Evolutionary conservation across 139 green algal genomes (phyloP), one percentile per base, ranked within the genome.

Genomic region (Haematococcus lacustris): DNA sequence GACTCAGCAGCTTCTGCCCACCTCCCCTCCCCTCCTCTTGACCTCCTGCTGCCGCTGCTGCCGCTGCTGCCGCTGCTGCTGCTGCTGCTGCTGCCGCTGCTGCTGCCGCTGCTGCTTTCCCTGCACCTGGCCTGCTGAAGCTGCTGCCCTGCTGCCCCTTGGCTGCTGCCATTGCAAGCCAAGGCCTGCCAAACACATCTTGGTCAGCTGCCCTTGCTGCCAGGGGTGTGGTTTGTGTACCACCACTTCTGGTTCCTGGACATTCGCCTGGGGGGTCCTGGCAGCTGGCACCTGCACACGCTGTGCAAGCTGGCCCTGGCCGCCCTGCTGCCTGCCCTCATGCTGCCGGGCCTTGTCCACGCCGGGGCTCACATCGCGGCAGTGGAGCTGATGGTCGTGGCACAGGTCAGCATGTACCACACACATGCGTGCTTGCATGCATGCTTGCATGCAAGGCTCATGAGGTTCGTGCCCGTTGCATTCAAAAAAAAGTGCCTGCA

Each of bases 241-340:
- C 75, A 82, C 38, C 77, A 87, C 71, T 89, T 81, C 60, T 96
- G 91, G 88, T 95, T 96, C 80, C 85, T 98, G 73, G 87, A 95
- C 34, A 76, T 93, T 33, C 17, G 34, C 17, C 53, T 97, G 35
- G n/a, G n/a, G n/a, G n/a, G n/a, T n/a, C n/a, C n/a, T n/a, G 85
- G 77, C 37, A 77, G 76, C 47, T 28, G 92, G 70, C 74, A 76
- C 17, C 71, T 98, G 69, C 82, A 83, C 41, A 71, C 68, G 4
- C 69, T 97, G 63, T 96, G 89, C 76, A 73, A 80, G 70, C 60
- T 94, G 32, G 77, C 93, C 53, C 53, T 91, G 26, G 84, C 76
- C 0, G 87, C 85, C n/a, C 60, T 94, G 38, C 51, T 89, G 66
- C 86, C 89, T 9, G 84, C 91, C 5, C 68, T 94, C 32, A 40